phyloP scores from a whole-genome alignment of 2,329 filamentous ascomycete genomes.

The Fusarium sp. region DNA sequence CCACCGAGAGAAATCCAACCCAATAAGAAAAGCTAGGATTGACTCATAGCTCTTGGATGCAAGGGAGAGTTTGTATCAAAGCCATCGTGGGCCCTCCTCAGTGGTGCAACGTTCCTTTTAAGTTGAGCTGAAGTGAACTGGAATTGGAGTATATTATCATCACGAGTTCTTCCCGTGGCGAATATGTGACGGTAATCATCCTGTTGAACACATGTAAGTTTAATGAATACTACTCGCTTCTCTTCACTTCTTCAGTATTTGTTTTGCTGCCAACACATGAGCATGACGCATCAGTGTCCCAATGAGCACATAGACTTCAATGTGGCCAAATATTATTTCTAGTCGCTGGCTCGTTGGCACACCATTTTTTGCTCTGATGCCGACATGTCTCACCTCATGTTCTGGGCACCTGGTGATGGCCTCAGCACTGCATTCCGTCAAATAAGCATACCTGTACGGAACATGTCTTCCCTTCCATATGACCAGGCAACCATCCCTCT shows the following conservation, averaged over 20 bases:
- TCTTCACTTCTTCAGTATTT: not conserved
- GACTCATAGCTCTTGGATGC: not conserved
- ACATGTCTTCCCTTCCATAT: not conserved
- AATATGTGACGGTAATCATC: not conserved
- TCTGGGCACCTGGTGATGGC: not conserved
- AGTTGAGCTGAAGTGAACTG: not conserved
- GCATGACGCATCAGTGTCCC: not conserved
- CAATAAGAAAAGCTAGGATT: not conserved
- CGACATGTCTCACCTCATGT: slow-evolving; percentile 24
- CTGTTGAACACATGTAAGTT: not conserved
- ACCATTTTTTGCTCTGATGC: slow-evolving; percentile 6
- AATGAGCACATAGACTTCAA: not conserved
- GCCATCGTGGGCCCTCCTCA: not conserved
- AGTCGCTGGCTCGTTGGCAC: not conserved
- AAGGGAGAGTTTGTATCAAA: slow-evolving; percentile 17
- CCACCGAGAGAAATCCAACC: not conserved
- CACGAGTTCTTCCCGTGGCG: not conserved
- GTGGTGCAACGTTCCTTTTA: not conserved
- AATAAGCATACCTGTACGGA: not conserved
- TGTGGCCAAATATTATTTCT: not conserved
- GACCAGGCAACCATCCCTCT: slow-evolving; percentile 7
- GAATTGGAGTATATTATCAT: not conserved
- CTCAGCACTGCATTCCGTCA: slow-evolving; percentile 23
- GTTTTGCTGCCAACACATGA: not conserved
- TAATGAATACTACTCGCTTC: not conserved